phyloP scores from a whole-genome alignment of 1,139 yeast species.

The Taphrina betulina region DNA sequence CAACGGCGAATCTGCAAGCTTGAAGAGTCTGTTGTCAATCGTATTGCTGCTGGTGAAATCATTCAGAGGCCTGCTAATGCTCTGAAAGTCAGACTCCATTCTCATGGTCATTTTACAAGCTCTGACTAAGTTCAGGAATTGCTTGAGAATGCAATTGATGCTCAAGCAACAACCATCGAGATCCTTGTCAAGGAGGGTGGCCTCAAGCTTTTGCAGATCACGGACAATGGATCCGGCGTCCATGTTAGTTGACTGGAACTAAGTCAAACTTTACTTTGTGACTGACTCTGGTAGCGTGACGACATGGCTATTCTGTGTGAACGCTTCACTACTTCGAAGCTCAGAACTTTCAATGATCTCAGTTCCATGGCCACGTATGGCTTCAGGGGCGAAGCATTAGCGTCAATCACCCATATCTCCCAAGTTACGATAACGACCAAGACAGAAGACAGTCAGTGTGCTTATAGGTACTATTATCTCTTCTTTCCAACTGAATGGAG shows the following conservation, averaged over 20 bases:
- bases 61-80: slow-evolving; percentile 91
- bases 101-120: background rate
- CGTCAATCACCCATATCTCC: slow-evolving; percentile 64
- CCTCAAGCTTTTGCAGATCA: slow-evolving; percentile 58
- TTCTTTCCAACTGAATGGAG: no score
- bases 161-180: slow-evolving; percentile 62
- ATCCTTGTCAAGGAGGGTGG: slow-evolving; percentile 68
- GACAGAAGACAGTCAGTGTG: slow-evolving; percentile 59
- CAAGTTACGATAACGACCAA: slow-evolving; percentile 74
- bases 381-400: slow-evolving; percentile 78
- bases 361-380: slow-evolving; percentile 60
- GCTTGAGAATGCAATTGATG: slow-evolving; percentile 77
- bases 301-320: slow-evolving; percentile 64
- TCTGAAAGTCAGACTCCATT: slow-evolving; percentile 45
- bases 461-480: slow-evolving; percentile 47
- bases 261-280: background rate
- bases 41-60: slow-evolving; percentile 97
- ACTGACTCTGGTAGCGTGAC: slow-evolving; percentile 50
- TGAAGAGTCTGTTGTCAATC: slow-evolving; percentile 70
- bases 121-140: slow-evolving; percentile 49
- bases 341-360: slow-evolving; percentile 55
- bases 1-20: slow-evolving; percentile 48
- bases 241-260: slow-evolving; percentile 38
- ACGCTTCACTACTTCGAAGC: slow-evolving; percentile 72
- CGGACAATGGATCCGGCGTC: slow-evolving; percentile 80